Evolutionary conservation across 805 yeast genomes (phyloP), one percentile per base, ranked within the genome.

Genomic region (Metschnikowia cubensis): DNA sequence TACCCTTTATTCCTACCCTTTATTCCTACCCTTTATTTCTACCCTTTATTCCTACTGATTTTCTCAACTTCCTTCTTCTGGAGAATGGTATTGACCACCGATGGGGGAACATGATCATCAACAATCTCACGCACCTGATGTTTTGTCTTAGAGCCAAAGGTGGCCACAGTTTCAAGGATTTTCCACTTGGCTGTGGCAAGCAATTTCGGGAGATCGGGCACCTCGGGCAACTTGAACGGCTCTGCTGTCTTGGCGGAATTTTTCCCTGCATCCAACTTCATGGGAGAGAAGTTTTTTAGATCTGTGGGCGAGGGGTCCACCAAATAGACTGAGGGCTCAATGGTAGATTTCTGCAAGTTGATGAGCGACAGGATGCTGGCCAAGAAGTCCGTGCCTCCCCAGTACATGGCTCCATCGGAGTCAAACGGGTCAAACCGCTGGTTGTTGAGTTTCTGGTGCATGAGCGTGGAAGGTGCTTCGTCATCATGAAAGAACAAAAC

Each of bases 401-500:
- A 94, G 57, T 83, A 87, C 36, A 89, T 64, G 1, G 70, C 66
- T 34, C 76, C 76, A 31, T 66, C 64, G 5, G 74, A 76, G 14
- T 80, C 79, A 64, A 89, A 91, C 0, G 96, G 90, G 51, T 86
- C 87, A 64, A 91, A 89, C 13, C 78, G 71, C 59, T 81, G 80
- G 57, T 80, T 81, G 47, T 84, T 77, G 47, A 79, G 63, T 45
- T 79, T 77, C 54, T 83, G 85, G 54, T 80, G 84, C 52, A 77
- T 68, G 45, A 77, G 70, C 0, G 96, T 89, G 37, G 92, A 85
- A 6, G 88, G 84, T 33, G 85, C 81, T 58, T 87, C 91, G 49
- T 87, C 86, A 62, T 94, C 99, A 67, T 94, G 99, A 72, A 94
- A 91, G 66, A 91, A 94, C 37, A 94, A 61, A 4, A 90, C 85